These are phyloP conservation scores for Pythium plurisporium DNA, from an alignment of 352 stramenopile genomes.

Conservation along the genomic window DNA sequence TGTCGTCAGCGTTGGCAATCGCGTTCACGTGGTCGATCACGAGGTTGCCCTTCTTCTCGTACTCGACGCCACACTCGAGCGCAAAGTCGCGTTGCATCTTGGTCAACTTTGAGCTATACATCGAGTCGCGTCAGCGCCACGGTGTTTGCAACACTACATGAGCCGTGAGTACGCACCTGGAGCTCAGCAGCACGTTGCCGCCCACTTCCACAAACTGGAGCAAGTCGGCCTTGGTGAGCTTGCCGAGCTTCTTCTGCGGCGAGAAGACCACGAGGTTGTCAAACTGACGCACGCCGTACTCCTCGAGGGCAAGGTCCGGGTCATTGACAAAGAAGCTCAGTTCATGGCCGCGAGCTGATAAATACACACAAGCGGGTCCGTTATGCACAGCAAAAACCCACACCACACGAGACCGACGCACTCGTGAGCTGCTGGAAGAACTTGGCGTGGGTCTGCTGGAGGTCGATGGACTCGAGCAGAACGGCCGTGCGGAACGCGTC, in stretches of 20 bases:
- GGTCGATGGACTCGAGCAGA: conserved; percentile 50
- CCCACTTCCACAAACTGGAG: conserved; percentile 85
- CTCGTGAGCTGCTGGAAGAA: conserved; percentile 68
- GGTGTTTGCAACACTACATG: too few relatives aligned
- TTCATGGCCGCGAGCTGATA: conserved; percentile 60
- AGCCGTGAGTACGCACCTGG: too few relatives aligned
- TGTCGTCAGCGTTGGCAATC: conserved; percentile 49
- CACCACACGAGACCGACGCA: conserved; percentile 16
- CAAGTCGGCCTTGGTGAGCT: conserved; percentile 61
- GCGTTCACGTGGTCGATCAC: conserved; percentile 86
- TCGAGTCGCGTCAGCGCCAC: too few relatives aligned
- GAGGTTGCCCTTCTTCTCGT: conserved; percentile 82
- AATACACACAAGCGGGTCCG: neutral
- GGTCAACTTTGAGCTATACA: conserved; percentile 60
- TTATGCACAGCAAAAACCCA: neutral
- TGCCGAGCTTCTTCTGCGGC: conserved; percentile 70
- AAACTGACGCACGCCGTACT: conserved; percentile 83
- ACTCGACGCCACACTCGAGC: conserved; percentile 84
- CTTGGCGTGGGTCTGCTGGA: conserved; percentile 65
- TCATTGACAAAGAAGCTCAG: conserved; percentile 57
- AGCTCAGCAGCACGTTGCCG: conserved; percentile 72
- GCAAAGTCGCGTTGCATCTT: conserved; percentile 84
- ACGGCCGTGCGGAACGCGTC: conserved; percentile 57
- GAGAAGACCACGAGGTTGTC: conserved; percentile 91
- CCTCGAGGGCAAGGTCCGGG: conserved; percentile 53